Evolutionary conservation across 2,329 filamentous ascomycete species (phyloP).

Genomic region (Monosporascus cannonballus): DNA sequence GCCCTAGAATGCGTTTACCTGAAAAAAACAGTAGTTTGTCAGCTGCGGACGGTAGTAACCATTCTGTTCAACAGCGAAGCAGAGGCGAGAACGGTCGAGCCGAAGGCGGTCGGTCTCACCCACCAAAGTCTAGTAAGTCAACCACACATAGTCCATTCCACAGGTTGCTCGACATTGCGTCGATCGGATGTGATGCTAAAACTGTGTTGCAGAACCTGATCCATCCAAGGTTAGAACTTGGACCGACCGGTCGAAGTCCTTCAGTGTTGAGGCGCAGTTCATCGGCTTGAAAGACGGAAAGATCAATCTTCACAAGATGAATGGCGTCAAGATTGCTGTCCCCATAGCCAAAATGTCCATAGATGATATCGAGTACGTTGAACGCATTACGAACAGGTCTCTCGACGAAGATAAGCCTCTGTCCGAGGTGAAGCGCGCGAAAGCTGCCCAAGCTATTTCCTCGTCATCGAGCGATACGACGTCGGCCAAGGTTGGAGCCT

Average conservation of each 20-base stretch:
- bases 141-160: not conserved
- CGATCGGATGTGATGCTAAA: constrained; percentile 8
- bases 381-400: constrained; percentile 78
- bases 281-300: constrained; percentile 91
- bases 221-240: constrained; percentile 77
- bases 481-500: constrained; percentile 47
- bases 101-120: constrained; percentile 45
- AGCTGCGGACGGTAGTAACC: constrained; percentile 60
- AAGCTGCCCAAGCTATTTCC: constrained; percentile 25
- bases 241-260: constrained; percentile 92
- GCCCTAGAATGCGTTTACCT: constrained; percentile 68
- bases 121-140: constrained; percentile 68
- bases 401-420: constrained; percentile 92
- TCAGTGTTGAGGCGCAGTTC: constrained; percentile 96
- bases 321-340: constrained; percentile 97
- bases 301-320: constrained; percentile 95
- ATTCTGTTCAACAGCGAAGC: constrained; percentile 64
- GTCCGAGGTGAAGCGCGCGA: constrained; percentile 67
- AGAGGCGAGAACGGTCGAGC: constrained; percentile 60
- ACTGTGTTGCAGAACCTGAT: constrained; percentile 63
- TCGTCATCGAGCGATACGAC: constrained; percentile 22
- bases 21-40: constrained; percentile 74
- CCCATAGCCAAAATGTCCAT: constrained; percentile 93
- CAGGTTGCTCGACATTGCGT: not conserved
- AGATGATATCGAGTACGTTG: constrained; percentile 92